Conservation (phyloP, 345 rosid genomes). For the Rhizophora mangle region DNA sequence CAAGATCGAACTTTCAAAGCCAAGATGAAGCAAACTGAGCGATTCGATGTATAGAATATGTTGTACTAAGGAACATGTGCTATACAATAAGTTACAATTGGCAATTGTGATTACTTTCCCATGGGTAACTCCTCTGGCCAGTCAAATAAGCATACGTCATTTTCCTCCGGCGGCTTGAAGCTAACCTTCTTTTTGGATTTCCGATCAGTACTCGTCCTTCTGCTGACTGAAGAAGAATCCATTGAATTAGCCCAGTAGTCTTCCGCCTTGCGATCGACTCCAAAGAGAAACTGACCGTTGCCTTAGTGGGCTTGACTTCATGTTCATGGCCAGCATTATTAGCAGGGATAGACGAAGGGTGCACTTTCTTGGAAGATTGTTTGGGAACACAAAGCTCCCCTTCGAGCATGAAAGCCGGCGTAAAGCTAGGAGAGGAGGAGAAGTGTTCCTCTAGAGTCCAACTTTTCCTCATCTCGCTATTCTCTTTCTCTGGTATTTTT, state of each 20-base stretch:
- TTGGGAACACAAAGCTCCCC: constrained; percentile 28
- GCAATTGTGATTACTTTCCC: neutral
- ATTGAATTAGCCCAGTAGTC: constrained; percentile 3
- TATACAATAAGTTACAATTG: neutral
- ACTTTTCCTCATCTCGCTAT: neutral
- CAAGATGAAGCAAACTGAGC: too few species aligned
- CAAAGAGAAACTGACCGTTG: constrained; percentile 1
- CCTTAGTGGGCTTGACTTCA: neutral
- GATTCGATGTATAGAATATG: too few species aligned
- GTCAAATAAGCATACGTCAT: constrained; percentile 32
- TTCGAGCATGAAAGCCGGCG: constrained; percentile 14
- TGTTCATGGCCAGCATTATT: neutral
- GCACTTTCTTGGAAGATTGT: constrained; percentile 22
- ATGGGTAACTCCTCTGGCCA: constrained; percentile 17
- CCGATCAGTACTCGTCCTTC: constrained; percentile 17
- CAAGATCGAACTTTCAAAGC: too few species aligned
- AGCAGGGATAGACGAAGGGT: neutral
- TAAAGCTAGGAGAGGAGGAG: constrained; percentile 26
- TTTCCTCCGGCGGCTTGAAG: constrained; percentile 41
- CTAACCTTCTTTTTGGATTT: constrained; percentile 35
- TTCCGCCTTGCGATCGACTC: constrained; percentile 17
- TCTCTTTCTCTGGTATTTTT: constrained; percentile 5
- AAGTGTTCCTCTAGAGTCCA: constrained; percentile 41
- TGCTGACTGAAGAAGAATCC: constrained; percentile 9
- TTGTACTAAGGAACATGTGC: neutral